These are phyloP conservation scores for Emericellopsis cladophorae DNA, from an alignment of 2,329 filamentous ascomycete species.

Conservation along the genomic window DNA sequence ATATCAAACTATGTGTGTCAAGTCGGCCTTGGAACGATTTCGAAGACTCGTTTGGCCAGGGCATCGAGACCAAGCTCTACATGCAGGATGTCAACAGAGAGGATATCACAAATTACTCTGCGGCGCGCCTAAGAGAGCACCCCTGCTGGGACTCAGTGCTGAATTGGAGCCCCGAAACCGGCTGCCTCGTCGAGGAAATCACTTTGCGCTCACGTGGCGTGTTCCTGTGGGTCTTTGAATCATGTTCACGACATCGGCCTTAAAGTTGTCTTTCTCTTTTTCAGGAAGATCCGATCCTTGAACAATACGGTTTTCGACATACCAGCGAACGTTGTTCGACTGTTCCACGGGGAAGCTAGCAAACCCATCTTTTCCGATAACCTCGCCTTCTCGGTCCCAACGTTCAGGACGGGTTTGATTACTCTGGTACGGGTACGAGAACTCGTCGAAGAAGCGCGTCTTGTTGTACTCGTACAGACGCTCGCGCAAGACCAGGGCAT, in stretches of 20 bases:
- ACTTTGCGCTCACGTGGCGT: too few species aligned
- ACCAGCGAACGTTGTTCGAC: conserved; percentile 1
- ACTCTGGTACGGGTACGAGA: conserved; percentile 1
- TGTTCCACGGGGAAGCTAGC: conserved; percentile 1
- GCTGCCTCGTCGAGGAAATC: too few species aligned
- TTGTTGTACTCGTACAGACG: conserved; percentile 2
- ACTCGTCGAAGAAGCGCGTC: conserved; percentile 1
- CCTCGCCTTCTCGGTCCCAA: conserved; percentile 1
- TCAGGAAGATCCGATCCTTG: conserved; percentile 1
- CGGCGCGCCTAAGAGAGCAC: too few species aligned
- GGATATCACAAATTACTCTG: too few species aligned
- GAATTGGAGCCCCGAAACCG: too few species aligned
- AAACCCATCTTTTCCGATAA: conserved; percentile 1
- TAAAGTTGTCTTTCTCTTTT: conserved; percentile 1
- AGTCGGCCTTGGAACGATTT: too few species aligned
- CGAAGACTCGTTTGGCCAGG: too few species aligned
- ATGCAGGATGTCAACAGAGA: too few species aligned
- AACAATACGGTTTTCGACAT: conserved; percentile 1
- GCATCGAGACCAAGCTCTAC: too few species aligned
- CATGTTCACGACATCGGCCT: conserved; percentile 1
- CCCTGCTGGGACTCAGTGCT: too few species aligned
- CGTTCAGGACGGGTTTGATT: conserved; percentile 1
- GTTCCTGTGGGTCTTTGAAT: too few species aligned
- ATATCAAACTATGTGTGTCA: too few species aligned
- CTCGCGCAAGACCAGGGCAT: conserved; percentile 1